phyloP scores from a whole-genome alignment of 2,329 filamentous ascomycete species.

The Blumeria hordei region DNA sequence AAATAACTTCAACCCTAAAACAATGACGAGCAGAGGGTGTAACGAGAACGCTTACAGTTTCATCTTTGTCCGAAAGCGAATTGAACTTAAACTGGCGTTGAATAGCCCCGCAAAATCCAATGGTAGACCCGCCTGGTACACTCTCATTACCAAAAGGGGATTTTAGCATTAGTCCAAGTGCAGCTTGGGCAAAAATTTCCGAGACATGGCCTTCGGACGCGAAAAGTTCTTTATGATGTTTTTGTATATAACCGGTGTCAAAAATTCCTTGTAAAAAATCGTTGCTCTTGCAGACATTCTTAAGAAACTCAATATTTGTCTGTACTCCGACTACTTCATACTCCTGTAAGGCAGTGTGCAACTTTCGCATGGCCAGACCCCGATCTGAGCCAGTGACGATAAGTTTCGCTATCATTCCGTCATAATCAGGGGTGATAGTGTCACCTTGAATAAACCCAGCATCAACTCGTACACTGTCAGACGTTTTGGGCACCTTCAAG shows the following conservation, averaged over 20 bases:
- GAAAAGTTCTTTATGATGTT: conserved; percentile 63
- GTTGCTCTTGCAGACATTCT: conserved; percentile 56
- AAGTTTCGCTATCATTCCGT: conserved; percentile 96
- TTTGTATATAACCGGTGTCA: conserved; percentile 90
- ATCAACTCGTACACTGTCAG: conserved; percentile 65
- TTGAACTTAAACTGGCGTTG: conserved; percentile 12
- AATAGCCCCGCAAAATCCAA: conserved; percentile 23
- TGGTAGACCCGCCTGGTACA: conserved; percentile 21
- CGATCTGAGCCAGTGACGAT: conserved; percentile 69
- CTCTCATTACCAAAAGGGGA: conserved; percentile 16
- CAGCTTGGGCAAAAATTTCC: conserved; percentile 70
- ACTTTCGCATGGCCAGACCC: conserved; percentile 58
- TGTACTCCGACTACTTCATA: conserved; percentile 85
- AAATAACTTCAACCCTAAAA: conserved; percentile 21
- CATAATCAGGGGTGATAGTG: conserved; percentile 81
- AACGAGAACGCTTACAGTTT: conserved; percentile 9
- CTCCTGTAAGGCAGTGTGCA: conserved; percentile 55
- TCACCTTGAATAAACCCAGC: conserved; percentile 82
- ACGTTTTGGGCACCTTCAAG: conserved; percentile 44
- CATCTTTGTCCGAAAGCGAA: conserved; percentile 2
- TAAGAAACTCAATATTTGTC: conserved; percentile 94
- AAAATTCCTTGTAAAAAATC: conserved; percentile 74
- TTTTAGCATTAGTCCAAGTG: conserved; percentile 43
- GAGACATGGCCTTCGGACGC: conserved; percentile 31
- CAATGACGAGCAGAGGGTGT: conserved; percentile 14